Evolutionary conservation across 768 basidiomycete species (phyloP).

Genomic region (Xerocomus brunneocitrinus): DNA sequence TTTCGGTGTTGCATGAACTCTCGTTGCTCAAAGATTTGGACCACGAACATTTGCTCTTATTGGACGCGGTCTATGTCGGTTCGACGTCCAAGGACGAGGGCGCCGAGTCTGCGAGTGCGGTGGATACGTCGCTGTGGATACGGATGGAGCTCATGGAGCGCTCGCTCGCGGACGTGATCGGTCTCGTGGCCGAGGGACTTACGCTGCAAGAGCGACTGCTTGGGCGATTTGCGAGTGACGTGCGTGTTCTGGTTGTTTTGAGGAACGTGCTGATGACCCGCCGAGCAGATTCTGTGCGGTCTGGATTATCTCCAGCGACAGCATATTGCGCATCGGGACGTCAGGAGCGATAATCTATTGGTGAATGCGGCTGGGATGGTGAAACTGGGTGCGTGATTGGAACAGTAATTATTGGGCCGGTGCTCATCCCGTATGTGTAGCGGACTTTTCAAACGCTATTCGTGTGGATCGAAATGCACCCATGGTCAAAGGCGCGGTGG

Average conservation of each 20-base stretch:
- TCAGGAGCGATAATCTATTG: conserved; percentile 79
- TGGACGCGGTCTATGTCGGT: conserved; percentile 71
- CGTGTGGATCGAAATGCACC: conserved; percentile 50
- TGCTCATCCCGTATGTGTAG: conserved; percentile 31
- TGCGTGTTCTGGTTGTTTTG: conserved; percentile 35
- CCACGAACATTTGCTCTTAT: conserved; percentile 59
- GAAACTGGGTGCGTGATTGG: conserved; percentile 58
- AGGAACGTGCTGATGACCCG: background rate
- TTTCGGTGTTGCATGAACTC: conserved; percentile 60
- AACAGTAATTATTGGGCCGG: too few species aligned
- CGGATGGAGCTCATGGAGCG: conserved; percentile 89
- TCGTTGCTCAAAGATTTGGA: conserved; percentile 50
- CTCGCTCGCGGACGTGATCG: conserved; percentile 78
- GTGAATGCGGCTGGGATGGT: conserved; percentile 64
- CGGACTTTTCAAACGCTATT: conserved; percentile 79
- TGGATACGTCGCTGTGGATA: conserved; percentile 72
- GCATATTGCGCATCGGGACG: conserved; percentile 75
- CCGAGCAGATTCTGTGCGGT: conserved; percentile 54
- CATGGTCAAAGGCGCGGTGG: conserved; percentile 53
- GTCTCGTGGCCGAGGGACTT: conserved; percentile 56
- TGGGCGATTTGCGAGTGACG: conserved; percentile 73
- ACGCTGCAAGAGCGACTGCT: conserved; percentile 64
- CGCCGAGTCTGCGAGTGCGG: background rate
- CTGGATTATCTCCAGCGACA: conserved; percentile 61
- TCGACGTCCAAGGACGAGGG: conserved; percentile 27